A percentile compares a stretch with the other conserved stretches of the same genome.
Conservation (phyloP, 2,329 filamentous ascomycete genomes). For the Anthostomella pinea region DNA sequence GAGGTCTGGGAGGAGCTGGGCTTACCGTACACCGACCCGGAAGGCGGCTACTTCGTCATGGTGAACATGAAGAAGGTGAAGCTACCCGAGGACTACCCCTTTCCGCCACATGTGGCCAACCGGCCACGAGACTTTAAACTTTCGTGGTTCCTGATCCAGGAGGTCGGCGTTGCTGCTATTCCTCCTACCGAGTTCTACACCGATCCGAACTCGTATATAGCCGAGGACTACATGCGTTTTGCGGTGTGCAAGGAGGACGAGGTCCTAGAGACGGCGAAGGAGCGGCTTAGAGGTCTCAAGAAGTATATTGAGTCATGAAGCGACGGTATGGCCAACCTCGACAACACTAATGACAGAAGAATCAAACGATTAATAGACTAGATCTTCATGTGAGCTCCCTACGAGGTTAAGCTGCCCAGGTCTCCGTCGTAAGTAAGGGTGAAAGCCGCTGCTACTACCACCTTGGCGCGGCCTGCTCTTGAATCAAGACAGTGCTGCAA, state of each 20-base stretch:
- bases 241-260: constrained; percentile 95
- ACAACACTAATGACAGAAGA: too few species aligned
- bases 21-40: constrained; percentile 83
- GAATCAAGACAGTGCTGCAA: too few species aligned
- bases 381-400: too few species aligned
- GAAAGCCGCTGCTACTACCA: too few species aligned
- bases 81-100: constrained; percentile 78
- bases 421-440: too few species aligned
- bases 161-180: constrained; percentile 92
- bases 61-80: constrained; percentile 89
- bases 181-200: constrained; percentile 98
- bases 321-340: background rate
- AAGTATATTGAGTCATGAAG: constrained; percentile 55
- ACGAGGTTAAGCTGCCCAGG: too few species aligned
- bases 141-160: constrained; percentile 94
- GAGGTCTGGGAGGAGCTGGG: constrained; percentile 72
- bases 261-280: constrained; percentile 75
- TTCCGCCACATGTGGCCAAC: constrained; percentile 82
- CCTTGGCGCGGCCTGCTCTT: too few species aligned
- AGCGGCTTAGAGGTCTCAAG: constrained; percentile 68
- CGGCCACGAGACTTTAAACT: constrained; percentile 92
- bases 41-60: constrained; percentile 96
- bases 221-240: constrained; percentile 90
- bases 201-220: constrained; percentile 74
- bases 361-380: too few species aligned